These are phyloP conservation scores for Fusarium miscanthi DNA, from an alignment of 2,329 filamentous ascomycete genomes.

Conservation along the genomic window DNA sequence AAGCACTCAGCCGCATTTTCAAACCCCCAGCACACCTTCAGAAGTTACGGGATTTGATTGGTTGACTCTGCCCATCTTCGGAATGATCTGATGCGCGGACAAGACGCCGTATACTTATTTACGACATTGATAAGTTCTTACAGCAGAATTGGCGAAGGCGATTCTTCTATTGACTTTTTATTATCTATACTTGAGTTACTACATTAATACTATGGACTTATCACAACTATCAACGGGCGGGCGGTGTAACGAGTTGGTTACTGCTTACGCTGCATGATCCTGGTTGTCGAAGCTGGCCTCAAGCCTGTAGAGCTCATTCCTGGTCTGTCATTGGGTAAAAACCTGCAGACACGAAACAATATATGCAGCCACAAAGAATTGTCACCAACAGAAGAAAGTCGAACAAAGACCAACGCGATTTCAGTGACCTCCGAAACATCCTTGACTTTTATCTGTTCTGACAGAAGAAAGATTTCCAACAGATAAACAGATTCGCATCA, in stretches of 20 bases:
- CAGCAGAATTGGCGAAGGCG: rapidly evolving
- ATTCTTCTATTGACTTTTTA: not conserved
- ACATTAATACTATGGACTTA: not conserved
- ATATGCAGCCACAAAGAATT: not conserved
- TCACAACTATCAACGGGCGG: not conserved
- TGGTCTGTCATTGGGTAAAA: not conserved
- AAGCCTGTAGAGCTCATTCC: rapidly evolving
- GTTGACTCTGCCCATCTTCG: rapidly evolving
- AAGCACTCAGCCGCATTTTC: not conserved
- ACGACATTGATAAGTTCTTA: rapidly evolving
- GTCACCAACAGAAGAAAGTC: not conserved
- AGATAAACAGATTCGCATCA: rapidly evolving
- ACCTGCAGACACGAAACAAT: not conserved
- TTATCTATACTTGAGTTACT: not conserved
- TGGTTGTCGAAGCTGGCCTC: not conserved
- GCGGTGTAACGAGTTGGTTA: not conserved
- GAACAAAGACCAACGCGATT: rapidly evolving
- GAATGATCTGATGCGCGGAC: rapidly evolving
- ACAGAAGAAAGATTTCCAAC: not conserved
- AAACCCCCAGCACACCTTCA: not conserved
- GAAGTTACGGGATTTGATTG: rapidly evolving
- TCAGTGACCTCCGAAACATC: not conserved
- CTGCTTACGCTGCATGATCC: not conserved
- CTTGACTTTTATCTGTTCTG: not conserved
- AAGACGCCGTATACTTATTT: rapidly evolving